Evolutionary conservation across 1,139 yeast species (phyloP).

Genomic region (Yamadazyma atmosphaerica): DNA sequence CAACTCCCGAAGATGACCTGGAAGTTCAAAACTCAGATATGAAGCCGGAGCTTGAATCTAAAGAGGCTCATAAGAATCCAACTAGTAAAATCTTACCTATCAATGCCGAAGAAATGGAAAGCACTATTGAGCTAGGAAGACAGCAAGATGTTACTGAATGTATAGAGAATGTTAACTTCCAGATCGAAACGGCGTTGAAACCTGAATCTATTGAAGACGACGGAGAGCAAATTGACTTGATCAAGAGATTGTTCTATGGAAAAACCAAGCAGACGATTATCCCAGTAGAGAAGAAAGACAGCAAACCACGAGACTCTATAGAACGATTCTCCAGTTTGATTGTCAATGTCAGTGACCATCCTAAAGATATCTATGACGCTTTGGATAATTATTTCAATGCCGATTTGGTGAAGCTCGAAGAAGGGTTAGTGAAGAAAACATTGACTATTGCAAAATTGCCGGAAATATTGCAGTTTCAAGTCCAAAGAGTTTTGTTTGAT

Average conservation of each 20-base stretch:
- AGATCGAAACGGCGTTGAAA: slow-evolving; percentile 83
- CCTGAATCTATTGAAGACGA: slow-evolving; percentile 67
- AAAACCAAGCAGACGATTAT: slow-evolving; percentile 46
- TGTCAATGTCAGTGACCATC: slow-evolving; percentile 85
- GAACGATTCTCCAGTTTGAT: slow-evolving; percentile 81
- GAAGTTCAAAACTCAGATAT: not conserved
- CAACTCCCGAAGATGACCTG: not conserved
- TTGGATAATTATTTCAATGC: slow-evolving; percentile 83
- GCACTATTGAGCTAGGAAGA: slow-evolving; percentile 77
- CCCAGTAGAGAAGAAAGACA: slow-evolving; percentile 34
- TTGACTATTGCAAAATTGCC: slow-evolving; percentile 75
- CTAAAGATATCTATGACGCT: slow-evolving; percentile 87
- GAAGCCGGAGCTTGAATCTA: not conserved
- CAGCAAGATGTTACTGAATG: slow-evolving; percentile 98
- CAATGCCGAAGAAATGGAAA: slow-evolving; percentile 63
- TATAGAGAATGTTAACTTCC: slow-evolving; percentile 91
- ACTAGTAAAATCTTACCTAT: slow-evolving; percentile 36
- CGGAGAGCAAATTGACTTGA: slow-evolving; percentile 78
- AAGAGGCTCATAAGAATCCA: not conserved
- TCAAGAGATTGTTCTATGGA: slow-evolving; percentile 82
- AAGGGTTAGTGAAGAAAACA: slow-evolving; percentile 71
- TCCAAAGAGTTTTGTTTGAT: slow-evolving; percentile 91
- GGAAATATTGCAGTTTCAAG: slow-evolving; percentile 82
- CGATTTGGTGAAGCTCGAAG: slow-evolving; percentile 66
- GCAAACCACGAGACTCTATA: slow-evolving; percentile 65